Evolutionary conservation across 805 yeast genomes (phyloP), one percentile per base, ranked within the genome.

Genomic region (Candida sphagnicola): DNA sequence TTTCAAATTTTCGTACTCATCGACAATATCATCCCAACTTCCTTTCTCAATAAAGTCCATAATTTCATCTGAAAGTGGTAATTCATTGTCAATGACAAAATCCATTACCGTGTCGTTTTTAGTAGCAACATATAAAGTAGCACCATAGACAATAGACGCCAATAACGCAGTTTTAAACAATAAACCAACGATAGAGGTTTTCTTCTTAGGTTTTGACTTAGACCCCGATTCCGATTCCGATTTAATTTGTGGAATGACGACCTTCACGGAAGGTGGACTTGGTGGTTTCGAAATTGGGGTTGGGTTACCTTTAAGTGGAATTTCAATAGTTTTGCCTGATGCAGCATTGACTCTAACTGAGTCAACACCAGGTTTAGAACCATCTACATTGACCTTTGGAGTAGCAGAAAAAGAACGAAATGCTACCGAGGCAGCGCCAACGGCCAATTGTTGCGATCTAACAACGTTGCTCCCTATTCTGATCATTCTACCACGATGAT

Each of bases 41-140:
- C 67, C 69, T 34, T 41, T 47, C 46, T 67, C 73, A 31, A 64
- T 57, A 28, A 61, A 32, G 32, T 67, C 67, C 39, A 68, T 49
- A 32, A 66, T 45, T 46, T 65, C 67, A 43, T 68, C 74, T 41
- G 63, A 54, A 51, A 63, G 66, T 12, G 74, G 74, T 43, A 65
- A 59, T 40, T 67, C 65, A 37, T 65, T 49, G 48, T 67, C 73
- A 40, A 66, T 62, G 28, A 68, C 70, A 44, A 66, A 66, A 48
- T 67, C 72, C 67, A 67, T 57, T 12, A 67, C 72, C 37, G 53
- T 56, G 35, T 68, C 73, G 46, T 59, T 67, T 48, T 66, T 68
- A 40, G 73, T 66, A 36, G 73, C 72, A 28, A 46, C 62, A 40
- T 47, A 68, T 43, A 67, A 51, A 11, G 70, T 58, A 16, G 65